These are phyloP conservation scores for Chlamydomonas eustigma DNA, from an alignment of 139 green algal genomes.

Conservation along the genomic window DNA sequence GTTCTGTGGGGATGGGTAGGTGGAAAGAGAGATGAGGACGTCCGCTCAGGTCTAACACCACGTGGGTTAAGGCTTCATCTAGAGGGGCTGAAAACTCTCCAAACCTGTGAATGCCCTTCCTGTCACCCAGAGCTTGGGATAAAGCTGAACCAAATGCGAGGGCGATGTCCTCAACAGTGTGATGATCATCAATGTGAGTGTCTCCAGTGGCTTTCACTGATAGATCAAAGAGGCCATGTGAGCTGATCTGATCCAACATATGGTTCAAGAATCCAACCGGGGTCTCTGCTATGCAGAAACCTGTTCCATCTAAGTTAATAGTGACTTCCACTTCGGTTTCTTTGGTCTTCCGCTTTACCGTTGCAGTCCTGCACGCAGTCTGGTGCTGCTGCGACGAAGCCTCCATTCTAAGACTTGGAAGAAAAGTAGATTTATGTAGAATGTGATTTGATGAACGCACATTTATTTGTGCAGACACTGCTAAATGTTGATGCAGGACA, in stretches of 20 bases:
- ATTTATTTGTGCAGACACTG: no score
- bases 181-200: constrained; percentile 98
- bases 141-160: constrained; percentile 67
- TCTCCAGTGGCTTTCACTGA: constrained; percentile 68
- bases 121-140: constrained; percentile 82
- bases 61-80: constrained; percentile 82
- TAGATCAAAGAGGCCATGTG: constrained; percentile 13
- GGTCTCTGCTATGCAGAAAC: constrained; percentile 65
- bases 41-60: constrained; percentile 90
- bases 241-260: constrained; percentile 97
- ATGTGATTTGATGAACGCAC: no score
- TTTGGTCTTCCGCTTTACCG: constrained; percentile 73
- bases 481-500: no score
- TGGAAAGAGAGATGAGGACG: constrained; percentile 82
- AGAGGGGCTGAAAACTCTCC: constrained; percentile 89
- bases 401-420: no score
- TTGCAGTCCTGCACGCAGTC: neutral
- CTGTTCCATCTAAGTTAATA: constrained; percentile 91
- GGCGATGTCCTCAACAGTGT: constrained; percentile 97
- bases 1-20: constrained; percentile 80
- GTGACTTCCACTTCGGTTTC: constrained; percentile 88
- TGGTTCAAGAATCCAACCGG: constrained; percentile 96
- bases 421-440: no score
- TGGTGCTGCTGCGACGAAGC: neutral
- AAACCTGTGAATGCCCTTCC: constrained; percentile 94